Conservation (phyloP, 116 monocot species). For the Iris pallida region DNA sequence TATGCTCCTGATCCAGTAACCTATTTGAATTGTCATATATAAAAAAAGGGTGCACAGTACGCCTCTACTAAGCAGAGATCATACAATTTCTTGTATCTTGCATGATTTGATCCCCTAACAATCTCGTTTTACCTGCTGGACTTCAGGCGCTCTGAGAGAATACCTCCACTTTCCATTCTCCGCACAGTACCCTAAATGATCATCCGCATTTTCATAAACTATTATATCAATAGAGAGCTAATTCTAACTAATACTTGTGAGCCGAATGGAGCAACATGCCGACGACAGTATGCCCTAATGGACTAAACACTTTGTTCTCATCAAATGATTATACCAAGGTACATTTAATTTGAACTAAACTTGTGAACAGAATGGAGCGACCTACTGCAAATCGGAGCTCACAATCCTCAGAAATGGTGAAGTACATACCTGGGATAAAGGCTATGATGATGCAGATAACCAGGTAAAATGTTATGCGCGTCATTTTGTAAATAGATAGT, state of each 20-base stretch:
- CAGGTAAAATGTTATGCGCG: neutral
- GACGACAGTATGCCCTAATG: neutral
- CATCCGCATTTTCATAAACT: neutral
- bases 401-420: slow-evolving; percentile 72
- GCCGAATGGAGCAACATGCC: neutral
- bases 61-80: too few relatives aligned
- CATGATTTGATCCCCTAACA: too few relatives aligned
- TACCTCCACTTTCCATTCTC: too few relatives aligned
- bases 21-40: too few relatives aligned
- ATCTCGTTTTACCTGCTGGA: too few relatives aligned
- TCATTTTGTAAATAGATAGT: too few relatives aligned
- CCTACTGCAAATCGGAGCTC: slow-evolving; percentile 73
- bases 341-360: neutral
- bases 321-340: neutral
- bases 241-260: neutral
- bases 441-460: slow-evolving; percentile 8
- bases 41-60: too few relatives aligned
- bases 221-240: neutral
- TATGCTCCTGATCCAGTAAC: too few relatives aligned
- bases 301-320: neutral
- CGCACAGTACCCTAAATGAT: neutral
- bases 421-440: slow-evolving; percentile 38
- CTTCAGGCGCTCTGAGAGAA: too few relatives aligned
- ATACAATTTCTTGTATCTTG: too few relatives aligned
- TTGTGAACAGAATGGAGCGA: slow-evolving; percentile 61